A percentile compares a stretch with the other conserved stretches of the same genome.
Conservation (phyloP, 805 yeast species). For the Zygosaccharomyces pseudorouxii region DNA sequence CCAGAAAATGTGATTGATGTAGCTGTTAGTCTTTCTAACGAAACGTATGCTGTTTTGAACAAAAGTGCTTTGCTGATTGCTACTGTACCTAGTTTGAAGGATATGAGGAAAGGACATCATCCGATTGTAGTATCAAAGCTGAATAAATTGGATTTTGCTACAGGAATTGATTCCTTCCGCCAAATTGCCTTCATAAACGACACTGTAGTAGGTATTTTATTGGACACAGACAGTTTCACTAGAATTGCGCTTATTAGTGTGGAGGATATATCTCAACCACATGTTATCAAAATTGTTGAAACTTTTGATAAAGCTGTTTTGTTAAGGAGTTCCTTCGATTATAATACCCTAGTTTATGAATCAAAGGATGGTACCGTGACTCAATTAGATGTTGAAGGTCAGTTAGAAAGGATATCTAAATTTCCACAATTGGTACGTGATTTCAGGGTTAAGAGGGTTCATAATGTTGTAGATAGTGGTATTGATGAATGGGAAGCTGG, state of each 20-base stretch:
- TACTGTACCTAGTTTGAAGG: slow-evolving; percentile 39
- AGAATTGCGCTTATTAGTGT: slow-evolving; percentile 49
- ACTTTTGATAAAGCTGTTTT: slow-evolving; percentile 50
- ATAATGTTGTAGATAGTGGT: slow-evolving; percentile 19
- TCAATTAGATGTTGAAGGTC: slow-evolving; percentile 37
- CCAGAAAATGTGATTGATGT: slow-evolving; percentile 55
- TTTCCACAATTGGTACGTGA: slow-evolving; percentile 71
- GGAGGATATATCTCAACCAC: slow-evolving; percentile 40
- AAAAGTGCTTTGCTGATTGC: slow-evolving; percentile 45
- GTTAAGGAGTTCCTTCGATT: slow-evolving; percentile 52
- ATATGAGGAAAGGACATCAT: slow-evolving; percentile 44
- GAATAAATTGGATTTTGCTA: slow-evolving; percentile 35
- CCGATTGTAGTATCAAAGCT: slow-evolving; percentile 41
- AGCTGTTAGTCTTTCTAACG: slow-evolving; percentile 59
- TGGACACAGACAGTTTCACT: slow-evolving; percentile 50
- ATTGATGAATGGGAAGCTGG: slow-evolving; percentile 29
- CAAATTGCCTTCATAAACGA: slow-evolving; percentile 59
- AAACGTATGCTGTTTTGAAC: slow-evolving; percentile 53
- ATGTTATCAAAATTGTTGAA: slow-evolving; percentile 40
- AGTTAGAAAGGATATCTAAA: slow-evolving; percentile 38
- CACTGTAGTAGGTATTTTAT: slow-evolving; percentile 50
- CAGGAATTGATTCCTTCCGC: slow-evolving; percentile 46
- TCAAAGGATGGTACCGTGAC: slow-evolving; percentile 58
- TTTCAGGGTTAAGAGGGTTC: slow-evolving; percentile 43
- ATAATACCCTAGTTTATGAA: slow-evolving; percentile 50